Percentiles rank a stretch among this genome's conserved stretches.
phyloP scores from a whole-genome alignment of 768 basidiomycete genomes.

The Pisolithus sp. region DNA sequence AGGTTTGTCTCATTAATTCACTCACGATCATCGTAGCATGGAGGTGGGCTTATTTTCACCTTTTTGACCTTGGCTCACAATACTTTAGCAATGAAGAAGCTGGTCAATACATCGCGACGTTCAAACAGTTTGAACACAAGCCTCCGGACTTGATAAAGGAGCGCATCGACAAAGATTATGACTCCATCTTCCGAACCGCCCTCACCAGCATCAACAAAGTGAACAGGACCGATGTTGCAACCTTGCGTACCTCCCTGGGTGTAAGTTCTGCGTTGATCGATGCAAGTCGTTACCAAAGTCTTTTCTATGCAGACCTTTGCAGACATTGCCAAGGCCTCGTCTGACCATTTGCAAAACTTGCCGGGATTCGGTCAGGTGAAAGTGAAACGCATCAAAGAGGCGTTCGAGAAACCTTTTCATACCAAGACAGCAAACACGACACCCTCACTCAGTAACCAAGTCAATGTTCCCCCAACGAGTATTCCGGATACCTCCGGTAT shows the following conservation, averaged over 20 bases:
- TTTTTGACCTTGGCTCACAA: slow-evolving; percentile 1
- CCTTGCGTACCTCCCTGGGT: slow-evolving; percentile 84
- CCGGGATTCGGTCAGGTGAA: slow-evolving; percentile 95
- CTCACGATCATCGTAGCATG: slow-evolving; percentile 90
- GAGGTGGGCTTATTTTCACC: slow-evolving; percentile 40
- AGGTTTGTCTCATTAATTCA: slow-evolving; percentile 87
- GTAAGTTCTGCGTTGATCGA: slow-evolving; percentile 42
- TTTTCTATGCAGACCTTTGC: slow-evolving; percentile 65
- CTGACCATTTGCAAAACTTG: slow-evolving; percentile 71
- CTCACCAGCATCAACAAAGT: slow-evolving; percentile 89
- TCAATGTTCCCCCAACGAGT: too few species aligned
- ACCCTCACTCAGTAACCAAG: slow-evolving; percentile 21
- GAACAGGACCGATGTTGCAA: slow-evolving; percentile 96
- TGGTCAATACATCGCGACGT: slow-evolving; percentile 82
- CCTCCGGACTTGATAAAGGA: slow-evolving; percentile 94
- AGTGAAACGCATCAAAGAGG: slow-evolving; percentile 83
- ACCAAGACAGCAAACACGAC: slow-evolving; percentile 51
- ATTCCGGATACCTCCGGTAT: too few species aligned
- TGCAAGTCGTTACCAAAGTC: neutral
- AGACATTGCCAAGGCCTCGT: slow-evolving; percentile 64
- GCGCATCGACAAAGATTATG: slow-evolving; percentile 84
- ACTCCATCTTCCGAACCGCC: slow-evolving; percentile 70
- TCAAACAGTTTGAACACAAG: slow-evolving; percentile 92
- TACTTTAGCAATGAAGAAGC: slow-evolving; percentile 75
- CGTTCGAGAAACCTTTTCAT: slow-evolving; percentile 85